Conservation (phyloP, 108 stramenopile species). For the Skeletonema menzelii region DNA sequence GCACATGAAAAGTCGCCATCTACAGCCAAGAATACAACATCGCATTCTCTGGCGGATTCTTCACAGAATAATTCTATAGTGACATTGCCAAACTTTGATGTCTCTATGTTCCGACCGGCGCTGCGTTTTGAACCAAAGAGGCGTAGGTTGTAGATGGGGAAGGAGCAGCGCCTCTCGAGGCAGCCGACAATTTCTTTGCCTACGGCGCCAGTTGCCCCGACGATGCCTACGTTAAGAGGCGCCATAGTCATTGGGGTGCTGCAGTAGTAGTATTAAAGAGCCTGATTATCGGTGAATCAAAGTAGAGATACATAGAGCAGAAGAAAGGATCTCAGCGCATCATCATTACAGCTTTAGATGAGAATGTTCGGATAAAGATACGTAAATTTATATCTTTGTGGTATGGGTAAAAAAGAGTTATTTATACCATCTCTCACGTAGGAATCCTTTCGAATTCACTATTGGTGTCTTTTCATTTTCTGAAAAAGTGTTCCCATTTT, state of each 20-base stretch:
- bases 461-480: neutral
- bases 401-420: no score
- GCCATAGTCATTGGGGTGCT: neutral
- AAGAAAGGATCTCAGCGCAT: no score
- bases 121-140: constrained; percentile 87
- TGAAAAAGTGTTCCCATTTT: neutral
- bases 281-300: no score
- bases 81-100: constrained; percentile 38
- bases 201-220: constrained; percentile 97
- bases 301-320: no score
- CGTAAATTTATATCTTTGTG: neutral
- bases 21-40: constrained; percentile 92
- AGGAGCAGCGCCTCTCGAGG: constrained; percentile 67
- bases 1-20: constrained; percentile 84
- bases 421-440: no score
- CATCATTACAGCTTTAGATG: no score
- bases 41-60: constrained; percentile 71
- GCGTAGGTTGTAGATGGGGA: constrained; percentile 75
- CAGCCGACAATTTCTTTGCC: constrained; percentile 93
- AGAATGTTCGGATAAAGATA: neutral
- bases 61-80: constrained; percentile 85
- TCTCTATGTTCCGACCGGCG: constrained; percentile 77
- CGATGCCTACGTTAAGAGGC: constrained; percentile 82
- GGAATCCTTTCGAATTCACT: no score
- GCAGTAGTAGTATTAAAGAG: no score